phyloP scores from a whole-genome alignment of 441 rosid genomes.

The Biscutella auriculata region DNA sequence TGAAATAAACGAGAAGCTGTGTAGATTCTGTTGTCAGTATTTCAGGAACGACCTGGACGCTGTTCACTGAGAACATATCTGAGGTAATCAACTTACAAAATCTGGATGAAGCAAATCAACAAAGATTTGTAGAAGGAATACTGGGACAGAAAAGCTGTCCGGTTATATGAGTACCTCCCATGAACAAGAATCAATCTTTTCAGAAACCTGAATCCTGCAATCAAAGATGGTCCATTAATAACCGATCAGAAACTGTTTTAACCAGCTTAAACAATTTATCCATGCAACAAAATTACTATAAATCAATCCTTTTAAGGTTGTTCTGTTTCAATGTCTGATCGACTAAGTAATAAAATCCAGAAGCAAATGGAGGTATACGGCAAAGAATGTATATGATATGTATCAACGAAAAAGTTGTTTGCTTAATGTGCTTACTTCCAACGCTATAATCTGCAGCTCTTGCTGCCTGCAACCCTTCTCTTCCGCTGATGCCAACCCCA shows the following conservation, averaged over 20 bases:
- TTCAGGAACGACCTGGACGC: slow-evolving; percentile 1
- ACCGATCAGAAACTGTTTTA: neutral
- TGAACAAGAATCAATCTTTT: slow-evolving; percentile 92
- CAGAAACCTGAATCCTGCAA: slow-evolving; percentile 85
- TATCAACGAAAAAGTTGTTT: neutral
- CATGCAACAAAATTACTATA: neutral
- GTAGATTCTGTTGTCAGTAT: slow-evolving; percentile 35
- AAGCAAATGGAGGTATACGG: neutral
- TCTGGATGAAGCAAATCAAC: slow-evolving; percentile 92
- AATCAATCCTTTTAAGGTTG: too few relatives aligned
- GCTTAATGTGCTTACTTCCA: slow-evolving; percentile 55
- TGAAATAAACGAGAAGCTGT: slow-evolving; percentile 97
- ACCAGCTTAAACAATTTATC: neutral
- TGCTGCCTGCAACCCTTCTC: slow-evolving; percentile 96
- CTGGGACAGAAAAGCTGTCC: slow-evolving; percentile 93
- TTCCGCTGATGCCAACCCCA: slow-evolving; percentile 67
- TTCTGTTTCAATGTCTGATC: too few relatives aligned
- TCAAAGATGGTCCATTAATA: slow-evolving; percentile 6
- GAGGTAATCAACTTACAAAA: slow-evolving; percentile 59
- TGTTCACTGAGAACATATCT: neutral
- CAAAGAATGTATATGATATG: neutral
- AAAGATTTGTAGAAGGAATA: slow-evolving; percentile 95
- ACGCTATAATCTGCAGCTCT: slow-evolving; percentile 98
- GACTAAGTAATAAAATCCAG: too few relatives aligned
- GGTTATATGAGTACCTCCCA: slow-evolving; percentile 95